Evolutionary conservation across 768 basidiomycete species (phyloP).

Genomic region (Thelephora ganbajun): DNA sequence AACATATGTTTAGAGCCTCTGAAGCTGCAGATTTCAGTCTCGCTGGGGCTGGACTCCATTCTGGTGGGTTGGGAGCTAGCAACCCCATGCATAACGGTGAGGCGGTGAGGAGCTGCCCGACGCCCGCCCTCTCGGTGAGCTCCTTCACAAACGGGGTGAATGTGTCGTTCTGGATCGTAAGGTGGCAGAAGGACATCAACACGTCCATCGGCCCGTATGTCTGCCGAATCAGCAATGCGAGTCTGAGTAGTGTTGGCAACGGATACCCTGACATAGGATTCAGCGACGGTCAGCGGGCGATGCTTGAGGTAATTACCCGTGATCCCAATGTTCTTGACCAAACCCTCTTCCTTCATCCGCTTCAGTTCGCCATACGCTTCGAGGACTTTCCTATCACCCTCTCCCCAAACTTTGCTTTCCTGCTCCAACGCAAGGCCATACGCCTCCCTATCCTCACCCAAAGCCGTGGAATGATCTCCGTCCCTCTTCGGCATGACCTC

Average conservation of each 20-base stretch:
- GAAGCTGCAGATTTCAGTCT: constrained; percentile 29
- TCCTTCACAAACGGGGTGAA: constrained; percentile 40
- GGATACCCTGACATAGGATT: constrained; percentile 45
- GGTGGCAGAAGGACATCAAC: constrained; percentile 70
- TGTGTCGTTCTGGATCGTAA: constrained; percentile 59
- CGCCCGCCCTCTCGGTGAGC: constrained; percentile 48
- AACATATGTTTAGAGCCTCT: constrained; percentile 18
- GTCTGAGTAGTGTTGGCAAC: constrained; percentile 69
- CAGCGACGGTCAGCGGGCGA: too few species aligned
- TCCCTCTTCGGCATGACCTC: constrained; percentile 30
- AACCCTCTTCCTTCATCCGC: constrained; percentile 57
- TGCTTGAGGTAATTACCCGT: constrained; percentile 45
- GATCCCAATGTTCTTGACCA: constrained; percentile 65
- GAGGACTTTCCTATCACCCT: constrained; percentile 61
- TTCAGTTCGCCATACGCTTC: constrained; percentile 53
- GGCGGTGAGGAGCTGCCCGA: constrained; percentile 58
- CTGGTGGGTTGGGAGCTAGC: constrained; percentile 39
- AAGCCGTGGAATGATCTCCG: constrained; percentile 43
- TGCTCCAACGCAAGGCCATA: constrained; percentile 56
- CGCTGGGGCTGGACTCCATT: constrained; percentile 69
- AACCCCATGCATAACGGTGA: constrained; percentile 83
- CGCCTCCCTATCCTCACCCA: constrained; percentile 34
- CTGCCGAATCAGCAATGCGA: constrained; percentile 60
- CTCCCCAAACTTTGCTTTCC: constrained; percentile 42
- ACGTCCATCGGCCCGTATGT: constrained; percentile 63